Evolutionary conservation across 495 filamentous ascomycete genomes (phyloP), one percentile per base, ranked within the genome.

Genomic region (Filosporella fistucella): DNA sequence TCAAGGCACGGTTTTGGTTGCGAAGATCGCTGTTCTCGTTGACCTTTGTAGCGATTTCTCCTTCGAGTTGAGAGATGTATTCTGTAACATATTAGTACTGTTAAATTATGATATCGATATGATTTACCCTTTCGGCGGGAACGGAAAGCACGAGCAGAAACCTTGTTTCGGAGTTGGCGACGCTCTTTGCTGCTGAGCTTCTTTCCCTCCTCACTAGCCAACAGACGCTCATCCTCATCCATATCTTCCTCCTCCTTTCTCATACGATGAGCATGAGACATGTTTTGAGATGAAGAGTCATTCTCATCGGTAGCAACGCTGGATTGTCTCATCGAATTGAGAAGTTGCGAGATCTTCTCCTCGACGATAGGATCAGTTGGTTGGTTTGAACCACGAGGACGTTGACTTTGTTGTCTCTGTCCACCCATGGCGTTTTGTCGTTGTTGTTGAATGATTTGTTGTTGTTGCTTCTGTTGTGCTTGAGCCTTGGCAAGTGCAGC

Each of bases 171-270:
- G 4, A 99, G 68, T 65, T 97, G 93, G 29, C 93, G 81, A 30
- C 93, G 81, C 68, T 96, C 89, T 65, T 96, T 95, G 72, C 86
- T 90, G 65, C 78, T 89, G 30, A 99, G 75, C 68, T 95, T 95
- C 80, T 99, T 99, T 35, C 91, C 93, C 66, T 95, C 91, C 57
- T 97, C 93, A 53, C 90, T 95, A 4, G 88, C 88, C 13, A 99
- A 76, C 2, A 97, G 71, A 49, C 87, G 73, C 74, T 97, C 93
- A 57, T 99, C 93, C 63, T 95, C 90, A 65, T 99, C 93, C 91
- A 98, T 96, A 23, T 97, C 91, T 44, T 93, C 89, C 60, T 95
- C 89, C 32, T 95, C 88, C 74, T 97, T 98, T 61, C 71, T 73
- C 11, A 67, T 61, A 32, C 77, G 69, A 29, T 74, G 65, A 28